Conservation (phyloP, 306 rosid species). For the Ormosia semicastrata region DNA sequence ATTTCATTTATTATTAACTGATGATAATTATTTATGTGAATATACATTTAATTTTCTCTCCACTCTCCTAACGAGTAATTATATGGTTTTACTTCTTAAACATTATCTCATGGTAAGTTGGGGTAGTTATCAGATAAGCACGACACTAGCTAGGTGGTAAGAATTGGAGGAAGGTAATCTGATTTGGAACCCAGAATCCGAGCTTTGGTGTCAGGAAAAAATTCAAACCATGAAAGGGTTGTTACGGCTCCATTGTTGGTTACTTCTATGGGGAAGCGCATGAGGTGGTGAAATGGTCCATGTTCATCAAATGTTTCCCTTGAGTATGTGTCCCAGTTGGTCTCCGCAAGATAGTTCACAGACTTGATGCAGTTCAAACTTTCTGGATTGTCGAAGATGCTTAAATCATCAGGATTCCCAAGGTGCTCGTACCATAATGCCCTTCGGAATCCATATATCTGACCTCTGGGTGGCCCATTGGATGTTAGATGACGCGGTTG, state of each 20-base stretch:
- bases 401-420: slow-evolving; percentile 3
- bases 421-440: slow-evolving; percentile 78
- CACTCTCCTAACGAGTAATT: background rate
- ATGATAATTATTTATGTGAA: background rate
- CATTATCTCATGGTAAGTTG: background rate
- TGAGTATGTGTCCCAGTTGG: slow-evolving; percentile 30
- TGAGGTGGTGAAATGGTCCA: slow-evolving; percentile 30
- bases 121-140: background rate
- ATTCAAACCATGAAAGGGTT: slow-evolving; percentile 13
- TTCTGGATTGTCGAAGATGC: slow-evolving; percentile 29
- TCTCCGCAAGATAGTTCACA: slow-evolving; percentile 30
- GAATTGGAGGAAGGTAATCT: slow-evolving; percentile 40
- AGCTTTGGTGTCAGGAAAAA: slow-evolving; percentile 52
- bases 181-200: slow-evolving; percentile 31
- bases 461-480: slow-evolving; percentile 43
- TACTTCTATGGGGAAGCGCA: slow-evolving; percentile 38
- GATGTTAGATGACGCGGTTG: slow-evolving; percentile 55
- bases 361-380: slow-evolving; percentile 19
- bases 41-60: background rate
- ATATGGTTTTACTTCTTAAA: background rate
- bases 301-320: slow-evolving; percentile 9
- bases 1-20: background rate
- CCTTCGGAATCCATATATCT: slow-evolving; percentile 58
- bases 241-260: slow-evolving; percentile 22
- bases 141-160: slow-evolving; percentile 33